A percentile compares a stretch with the other conserved stretches of the same genome.
phyloP scores from a whole-genome alignment of 2,329 filamentous ascomycete genomes.

The Colletotrichum incanum region DNA sequence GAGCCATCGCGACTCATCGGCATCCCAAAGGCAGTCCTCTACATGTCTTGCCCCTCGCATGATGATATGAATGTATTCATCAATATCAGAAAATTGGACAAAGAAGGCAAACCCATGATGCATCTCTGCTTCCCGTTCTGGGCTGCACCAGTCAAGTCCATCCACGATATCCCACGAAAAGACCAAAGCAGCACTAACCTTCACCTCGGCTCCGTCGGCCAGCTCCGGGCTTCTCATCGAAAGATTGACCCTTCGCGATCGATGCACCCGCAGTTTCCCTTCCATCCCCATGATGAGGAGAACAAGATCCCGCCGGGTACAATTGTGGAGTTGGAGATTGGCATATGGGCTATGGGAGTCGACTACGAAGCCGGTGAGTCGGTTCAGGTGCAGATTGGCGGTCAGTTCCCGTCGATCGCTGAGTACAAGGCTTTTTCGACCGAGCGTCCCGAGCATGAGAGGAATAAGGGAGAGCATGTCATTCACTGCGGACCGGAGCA shows the following conservation, averaged over 20 bases:
- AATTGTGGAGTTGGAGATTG: slow-evolving; percentile 63
- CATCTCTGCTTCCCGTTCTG: slow-evolving; percentile 60
- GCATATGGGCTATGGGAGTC: slow-evolving; percentile 63
- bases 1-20: slow-evolving; percentile 59
- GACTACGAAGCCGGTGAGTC: slow-evolving; percentile 61
- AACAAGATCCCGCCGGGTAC: slow-evolving; percentile 58
- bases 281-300: slow-evolving; percentile 57
- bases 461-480: slow-evolving; percentile 57
- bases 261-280: slow-evolving; percentile 52
- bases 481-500: slow-evolving; percentile 57
- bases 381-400: slow-evolving; percentile 48
- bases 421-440: slow-evolving; percentile 57
- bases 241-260: slow-evolving; percentile 52
- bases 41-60: slow-evolving; percentile 58
- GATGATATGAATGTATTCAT: slow-evolving; percentile 63
- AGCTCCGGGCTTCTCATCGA: slow-evolving; percentile 61
- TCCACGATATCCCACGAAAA: slow-evolving; percentile 51
- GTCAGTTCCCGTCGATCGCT: slow-evolving; percentile 54
- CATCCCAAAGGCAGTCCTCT: slow-evolving; percentile 62
- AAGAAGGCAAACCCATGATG: slow-evolving; percentile 57
- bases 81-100: slow-evolving; percentile 60
- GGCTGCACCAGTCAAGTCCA: slow-evolving; percentile 47
- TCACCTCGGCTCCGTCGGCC: slow-evolving; percentile 59
- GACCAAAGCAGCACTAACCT: slow-evolving; percentile 58
- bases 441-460: slow-evolving; percentile 57